A percentile compares a stretch with the other conserved stretches of the same genome.
These are phyloP conservation scores for Suillus tomentosus DNA, from an alignment of 768 basidiomycete genomes.

Conservation along the genomic window DNA sequence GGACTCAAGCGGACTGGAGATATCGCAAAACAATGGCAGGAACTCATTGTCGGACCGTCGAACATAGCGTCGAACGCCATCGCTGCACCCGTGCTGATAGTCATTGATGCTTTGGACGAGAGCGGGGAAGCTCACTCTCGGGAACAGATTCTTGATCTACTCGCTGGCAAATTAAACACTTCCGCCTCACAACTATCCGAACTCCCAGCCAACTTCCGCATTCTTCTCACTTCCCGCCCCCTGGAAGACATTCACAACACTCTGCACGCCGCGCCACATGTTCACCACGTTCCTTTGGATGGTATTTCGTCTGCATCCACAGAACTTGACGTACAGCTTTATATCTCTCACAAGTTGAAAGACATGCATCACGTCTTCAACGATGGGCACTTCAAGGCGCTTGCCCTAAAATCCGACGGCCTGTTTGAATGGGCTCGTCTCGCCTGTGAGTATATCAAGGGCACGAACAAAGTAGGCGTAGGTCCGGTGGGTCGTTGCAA, in stretches of 20 bases:
- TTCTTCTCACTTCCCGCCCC: constrained; percentile 21
- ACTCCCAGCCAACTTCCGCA: constrained; percentile 15
- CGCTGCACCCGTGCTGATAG: constrained; percentile 24
- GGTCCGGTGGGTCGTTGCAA: too few relatives aligned
- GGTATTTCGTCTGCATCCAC: not conserved
- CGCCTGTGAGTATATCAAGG: constrained; percentile 9
- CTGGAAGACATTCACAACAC: constrained; percentile 8
- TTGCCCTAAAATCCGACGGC: constrained; percentile 10
- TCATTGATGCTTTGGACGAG: constrained; percentile 30
- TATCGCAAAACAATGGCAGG: constrained; percentile 16
- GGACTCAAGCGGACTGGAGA: not conserved
- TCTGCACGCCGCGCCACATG: constrained; percentile 10
- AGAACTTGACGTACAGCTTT: constrained; percentile 9
- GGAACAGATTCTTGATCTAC: constrained; percentile 16
- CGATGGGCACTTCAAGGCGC: not conserved
- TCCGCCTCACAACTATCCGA: not conserved
- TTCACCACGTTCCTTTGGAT: too few relatives aligned
- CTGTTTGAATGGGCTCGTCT: constrained; percentile 15
- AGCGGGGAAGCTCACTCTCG: constrained; percentile 12
- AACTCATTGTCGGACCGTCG: constrained; percentile 19
- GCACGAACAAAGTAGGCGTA: too few relatives aligned
- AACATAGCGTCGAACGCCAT: constrained; percentile 3
- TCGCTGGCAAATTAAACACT: not conserved
- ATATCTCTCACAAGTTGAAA: constrained; percentile 4
- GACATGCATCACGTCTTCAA: not conserved